Conservation (phyloP, 2,329 filamentous ascomycete genomes). For the Harringtonia lauricola region DNA sequence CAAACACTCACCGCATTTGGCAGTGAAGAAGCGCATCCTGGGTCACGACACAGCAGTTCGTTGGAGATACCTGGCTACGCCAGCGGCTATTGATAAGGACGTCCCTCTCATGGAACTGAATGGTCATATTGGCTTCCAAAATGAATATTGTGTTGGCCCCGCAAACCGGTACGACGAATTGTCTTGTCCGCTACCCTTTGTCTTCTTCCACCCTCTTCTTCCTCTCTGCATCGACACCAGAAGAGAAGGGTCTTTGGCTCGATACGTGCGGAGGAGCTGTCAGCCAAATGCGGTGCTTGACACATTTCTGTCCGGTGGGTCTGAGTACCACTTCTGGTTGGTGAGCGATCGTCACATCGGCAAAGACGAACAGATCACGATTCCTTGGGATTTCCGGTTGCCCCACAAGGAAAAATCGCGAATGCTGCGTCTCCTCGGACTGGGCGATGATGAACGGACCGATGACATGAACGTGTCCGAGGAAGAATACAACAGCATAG, state of each 20-base stretch:
- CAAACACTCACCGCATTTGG: slow-evolving; percentile 35
- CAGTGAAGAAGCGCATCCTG: slow-evolving; percentile 34
- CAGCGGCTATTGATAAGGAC: slow-evolving; percentile 42
- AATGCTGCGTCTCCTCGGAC: slow-evolving; percentile 48
- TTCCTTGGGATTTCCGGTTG: slow-evolving; percentile 57
- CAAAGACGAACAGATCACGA: slow-evolving; percentile 51
- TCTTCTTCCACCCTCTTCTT: slow-evolving; percentile 78
- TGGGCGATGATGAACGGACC: slow-evolving; percentile 47
- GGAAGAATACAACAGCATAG: slow-evolving; percentile 47
- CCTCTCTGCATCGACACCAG: slow-evolving; percentile 91
- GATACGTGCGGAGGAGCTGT: slow-evolving; percentile 89
- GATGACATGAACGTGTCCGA: slow-evolving; percentile 45
- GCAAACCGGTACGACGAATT: slow-evolving; percentile 59
- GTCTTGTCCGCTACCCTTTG: slow-evolving; percentile 56
- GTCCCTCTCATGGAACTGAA: slow-evolving; percentile 60
- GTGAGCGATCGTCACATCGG: slow-evolving; percentile 69
- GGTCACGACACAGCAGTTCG: slow-evolving; percentile 46
- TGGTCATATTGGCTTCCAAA: slow-evolving; percentile 63
- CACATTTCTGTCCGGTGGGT: slow-evolving; percentile 67
- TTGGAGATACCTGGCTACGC: slow-evolving; percentile 55
- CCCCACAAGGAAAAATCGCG: slow-evolving; percentile 42
- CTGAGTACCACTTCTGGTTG: slow-evolving; percentile 87
- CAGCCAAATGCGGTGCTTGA: slow-evolving; percentile 80
- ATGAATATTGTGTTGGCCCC: slow-evolving; percentile 56
- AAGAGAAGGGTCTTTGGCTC: slow-evolving; percentile 71